These are phyloP conservation scores for Acacia pycnantha DNA, from an alignment of 331 rosid species.

Conservation along the genomic window DNA sequence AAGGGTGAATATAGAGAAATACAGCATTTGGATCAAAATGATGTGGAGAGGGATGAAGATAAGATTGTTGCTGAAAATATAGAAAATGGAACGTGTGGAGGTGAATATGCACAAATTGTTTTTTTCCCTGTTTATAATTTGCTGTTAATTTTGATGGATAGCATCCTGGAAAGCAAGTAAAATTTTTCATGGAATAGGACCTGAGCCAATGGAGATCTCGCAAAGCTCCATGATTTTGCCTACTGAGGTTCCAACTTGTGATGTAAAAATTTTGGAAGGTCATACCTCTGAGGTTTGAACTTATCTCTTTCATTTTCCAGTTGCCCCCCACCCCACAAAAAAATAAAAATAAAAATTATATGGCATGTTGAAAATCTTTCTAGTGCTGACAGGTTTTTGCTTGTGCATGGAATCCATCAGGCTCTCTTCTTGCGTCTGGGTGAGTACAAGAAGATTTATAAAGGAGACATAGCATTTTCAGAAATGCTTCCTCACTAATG, in stretches of 20 bases:
- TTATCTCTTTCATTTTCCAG: conserved; percentile 4
- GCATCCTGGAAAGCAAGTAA: not conserved
- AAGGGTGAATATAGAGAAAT: conserved; percentile 29
- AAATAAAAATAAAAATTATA: not conserved
- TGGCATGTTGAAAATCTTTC: conserved; percentile 11
- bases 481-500: not conserved
- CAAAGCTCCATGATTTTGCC: conserved; percentile 18
- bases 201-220: conserved; percentile 50
- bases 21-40: conserved; percentile 23
- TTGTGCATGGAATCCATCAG: conserved; percentile 54
- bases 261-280: conserved; percentile 43
- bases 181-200: conserved; percentile 26
- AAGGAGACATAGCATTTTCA: conserved; percentile 3
- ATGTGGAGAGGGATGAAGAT: conserved; percentile 32
- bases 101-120: conserved; percentile 10
- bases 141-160: not conserved
- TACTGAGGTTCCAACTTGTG: conserved; percentile 26
- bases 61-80: conserved; percentile 29
- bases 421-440: conserved; percentile 53
- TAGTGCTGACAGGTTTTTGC: conserved; percentile 44
- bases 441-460: conserved; percentile 27
- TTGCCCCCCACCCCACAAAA: not conserved
- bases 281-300: conserved; percentile 47
- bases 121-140: not conserved
- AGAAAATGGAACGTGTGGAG: conserved; percentile 33